Base-by-base conservation (phyloP, 2,329 filamentous ascomycete genomes). In the Cercospora sp. region DNA sequence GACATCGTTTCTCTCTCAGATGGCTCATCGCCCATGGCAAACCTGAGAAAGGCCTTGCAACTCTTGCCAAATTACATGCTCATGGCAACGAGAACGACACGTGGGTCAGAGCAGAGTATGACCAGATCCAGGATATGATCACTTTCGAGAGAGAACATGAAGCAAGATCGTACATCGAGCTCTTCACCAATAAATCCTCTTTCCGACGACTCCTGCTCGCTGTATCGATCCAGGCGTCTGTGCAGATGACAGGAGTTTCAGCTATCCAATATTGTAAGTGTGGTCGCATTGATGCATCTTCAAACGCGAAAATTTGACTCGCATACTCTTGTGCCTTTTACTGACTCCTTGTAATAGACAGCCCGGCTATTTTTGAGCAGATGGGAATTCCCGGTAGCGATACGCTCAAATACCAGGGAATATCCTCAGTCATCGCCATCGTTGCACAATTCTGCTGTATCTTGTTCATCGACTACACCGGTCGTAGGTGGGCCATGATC, bases 21-120 rank as follows among this genome's bases (percentile, higher is more conserved):
- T 94, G 91, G 90, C 86, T 94, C 42, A 91, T 94, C 74, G 90
- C 91, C 73, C 86, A 93, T 72, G 87, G 87, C 67, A 84, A 83
- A n/a, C 77, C 84, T 23, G 89, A 91, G 1, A 79, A 90, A 65
- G 91, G 90, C 2, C 84, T 93, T 8, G 76, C 80, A 59, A 91
- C 89, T 0, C 84, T 94, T 0, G 90, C 90, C 0, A 84, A 85
- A 63, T 84, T 94, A 1, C 91, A 94, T 76, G 82, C 90, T 1
- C 83, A 91, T 68, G 91, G 91, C 63, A 80, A 93, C 72, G 81
- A 83, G 58, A 80, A 85, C 40, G 89, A 93, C 72, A 63, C 87
- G 1, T 93, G 88, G 87, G 91, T 93, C 0, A 86, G 84, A 31
- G 90, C 90, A 36, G 91, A 94, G 77, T 93, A 85, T 75, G 84